These are phyloP conservation scores for Aspergillus avenaceus DNA, from an alignment of 495 filamentous ascomycete species.

Conservation along the genomic window DNA sequence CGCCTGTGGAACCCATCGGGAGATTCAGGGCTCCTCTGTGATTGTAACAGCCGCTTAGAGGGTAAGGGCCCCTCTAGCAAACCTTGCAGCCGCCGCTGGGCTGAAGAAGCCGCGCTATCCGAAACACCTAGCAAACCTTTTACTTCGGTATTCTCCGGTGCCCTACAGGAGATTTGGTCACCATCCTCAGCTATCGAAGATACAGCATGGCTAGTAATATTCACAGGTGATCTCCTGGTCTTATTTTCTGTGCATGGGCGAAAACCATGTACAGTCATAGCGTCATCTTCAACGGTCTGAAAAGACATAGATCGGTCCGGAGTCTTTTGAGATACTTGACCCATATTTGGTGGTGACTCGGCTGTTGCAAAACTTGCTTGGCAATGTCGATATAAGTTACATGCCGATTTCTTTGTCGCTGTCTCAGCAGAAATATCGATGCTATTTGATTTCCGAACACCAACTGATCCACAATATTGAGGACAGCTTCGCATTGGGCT, in stretches of 20 bases:
- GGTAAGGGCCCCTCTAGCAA: slow-evolving; percentile 35
- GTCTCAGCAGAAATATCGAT: slow-evolving; percentile 59
- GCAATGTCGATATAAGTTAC: background rate
- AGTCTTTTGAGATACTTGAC: too few species aligned
- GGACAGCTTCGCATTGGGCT: slow-evolving; percentile 32
- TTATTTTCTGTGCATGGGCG: slow-evolving; percentile 1
- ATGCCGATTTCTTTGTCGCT: slow-evolving; percentile 52
- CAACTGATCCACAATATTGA: slow-evolving; percentile 9
- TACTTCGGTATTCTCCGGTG: background rate
- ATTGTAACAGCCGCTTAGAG: slow-evolving; percentile 21
- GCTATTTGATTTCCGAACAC: slow-evolving; percentile 72
- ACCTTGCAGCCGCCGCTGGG: slow-evolving; percentile 24
- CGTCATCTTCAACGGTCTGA: slow-evolving; percentile 22
- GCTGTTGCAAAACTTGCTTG: too few species aligned
- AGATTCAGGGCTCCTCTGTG: background rate
- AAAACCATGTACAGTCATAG: background rate
- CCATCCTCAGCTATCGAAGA: slow-evolving; percentile 41
- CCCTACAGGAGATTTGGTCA: slow-evolving; percentile 16
- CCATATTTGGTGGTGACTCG: too few species aligned
- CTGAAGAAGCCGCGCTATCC: slow-evolving; percentile 1
- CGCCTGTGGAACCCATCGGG: background rate
- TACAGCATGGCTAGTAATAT: slow-evolving; percentile 18
- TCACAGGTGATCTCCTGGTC: slow-evolving; percentile 10
- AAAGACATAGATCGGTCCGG: slow-evolving; percentile 11
- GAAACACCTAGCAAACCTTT: background rate